Evolutionary conservation across 352 stramenopile genomes (phyloP), one percentile per base, ranked within the genome.

Genomic region (Aphanomyces invadans): DNA sequence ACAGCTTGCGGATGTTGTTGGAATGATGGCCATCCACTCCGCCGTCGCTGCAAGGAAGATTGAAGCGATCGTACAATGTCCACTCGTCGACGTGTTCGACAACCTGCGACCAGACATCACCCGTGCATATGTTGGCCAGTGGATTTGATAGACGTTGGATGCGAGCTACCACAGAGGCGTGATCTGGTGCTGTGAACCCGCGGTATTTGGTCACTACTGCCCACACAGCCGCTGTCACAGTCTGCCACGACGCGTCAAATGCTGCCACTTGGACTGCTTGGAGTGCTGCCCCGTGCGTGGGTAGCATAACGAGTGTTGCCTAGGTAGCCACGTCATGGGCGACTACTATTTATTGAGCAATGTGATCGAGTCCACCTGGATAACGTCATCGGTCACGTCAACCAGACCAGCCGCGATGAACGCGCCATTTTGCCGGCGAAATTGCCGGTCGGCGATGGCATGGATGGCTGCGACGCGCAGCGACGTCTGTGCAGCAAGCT

Each of bases 1-100:
- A 65, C 2, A 26, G 33, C 33, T 64, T 64, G 55, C 11, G 36
- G 31, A 64, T 64, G 3, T 15, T 45, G 55, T 64, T 64, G 19
- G 55, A 64, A 26, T 49, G 29, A 1, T 23, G 36, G 15, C 25
- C 5, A 31, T 36, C 10, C 21, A 21, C 4, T 26, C 15, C 26
- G 3, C 15, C 19, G 10, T 12, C 55, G 46, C 4, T 4, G 11
- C 36, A 11, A 10, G 36, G 1, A 21, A 26, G 53, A 39, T 9
- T n/a, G 32, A 53, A 64, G 2, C 31, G 36, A n/a, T 64, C 55
- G 55, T 64, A 64, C 31, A 19, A 19, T 17, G 55, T 64, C 1
- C 19, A 21, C 19, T 64, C 55, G 55, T 64, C 55, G 23, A 64
- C 52, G 23, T 21, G 49, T 28, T 64, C 55, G 1, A 52, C 2